Conservation (phyloP, 208 protist genomes). For the Acanthamoeba sp. region DNA sequence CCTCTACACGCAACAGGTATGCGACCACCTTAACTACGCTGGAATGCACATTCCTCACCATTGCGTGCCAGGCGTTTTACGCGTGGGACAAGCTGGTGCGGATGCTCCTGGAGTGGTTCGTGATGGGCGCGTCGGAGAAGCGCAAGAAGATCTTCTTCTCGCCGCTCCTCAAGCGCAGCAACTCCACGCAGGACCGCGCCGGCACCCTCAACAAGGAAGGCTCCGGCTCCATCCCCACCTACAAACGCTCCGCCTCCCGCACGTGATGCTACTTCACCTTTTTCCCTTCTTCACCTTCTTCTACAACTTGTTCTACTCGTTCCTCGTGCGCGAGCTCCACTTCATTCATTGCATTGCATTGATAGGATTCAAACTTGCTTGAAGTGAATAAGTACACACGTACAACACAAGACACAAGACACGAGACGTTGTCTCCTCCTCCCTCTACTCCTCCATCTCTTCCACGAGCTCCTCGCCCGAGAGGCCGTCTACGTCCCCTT, state of each 20-base stretch:
- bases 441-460: not conserved
- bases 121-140: constrained; percentile 8
- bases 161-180: constrained; percentile 6
- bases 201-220: not conserved
- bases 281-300: not conserved
- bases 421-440: too few species aligned
- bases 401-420: too few species aligned
- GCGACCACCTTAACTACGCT: too few species aligned
- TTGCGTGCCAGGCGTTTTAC: too few species aligned
- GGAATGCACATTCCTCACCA: too few species aligned
- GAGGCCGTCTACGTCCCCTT: not conserved
- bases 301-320: too few species aligned
- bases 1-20: constrained; percentile 49
- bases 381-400: too few species aligned
- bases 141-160: constrained; percentile 38
- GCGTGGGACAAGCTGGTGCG: constrained; percentile 50
- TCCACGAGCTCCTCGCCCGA: too few species aligned
- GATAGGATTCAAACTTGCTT: too few species aligned
- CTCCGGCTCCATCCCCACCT: not conserved
- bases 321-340: too few species aligned
- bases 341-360: too few species aligned
- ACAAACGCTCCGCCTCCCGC: not conserved
- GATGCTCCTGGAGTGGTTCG: not conserved
- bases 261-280: not conserved
- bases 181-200: not conserved